Evolutionary conservation across 768 basidiomycete species (phyloP).

Genomic region (Xerocomellus intermedius): DNA sequence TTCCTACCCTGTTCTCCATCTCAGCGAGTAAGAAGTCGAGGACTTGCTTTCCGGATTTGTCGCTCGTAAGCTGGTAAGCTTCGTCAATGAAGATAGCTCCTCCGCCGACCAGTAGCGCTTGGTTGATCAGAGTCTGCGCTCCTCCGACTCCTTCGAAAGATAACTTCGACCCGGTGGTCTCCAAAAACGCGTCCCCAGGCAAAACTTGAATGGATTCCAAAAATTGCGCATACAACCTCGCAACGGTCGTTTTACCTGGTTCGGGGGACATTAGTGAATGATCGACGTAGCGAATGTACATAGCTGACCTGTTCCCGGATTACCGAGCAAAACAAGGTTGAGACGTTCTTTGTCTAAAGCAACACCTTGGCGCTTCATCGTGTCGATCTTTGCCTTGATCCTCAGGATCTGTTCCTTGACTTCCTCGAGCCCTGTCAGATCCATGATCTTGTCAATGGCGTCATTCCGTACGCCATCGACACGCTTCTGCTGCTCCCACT

Average conservation of each 20-base stretch:
- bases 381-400: conserved; percentile 54
- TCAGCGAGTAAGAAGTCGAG: conserved; percentile 71
- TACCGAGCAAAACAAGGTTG: conserved; percentile 61
- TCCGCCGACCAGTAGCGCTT: conserved; percentile 50
- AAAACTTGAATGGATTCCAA: conserved; percentile 53
- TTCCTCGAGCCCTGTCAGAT: conserved; percentile 61
- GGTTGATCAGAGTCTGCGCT: conserved; percentile 36
- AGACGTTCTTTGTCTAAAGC: conserved; percentile 54
- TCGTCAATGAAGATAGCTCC: conserved; percentile 71
- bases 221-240: conserved; percentile 61
- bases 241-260: conserved; percentile 28
- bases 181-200: conserved; percentile 52
- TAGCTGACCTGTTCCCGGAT: conserved; percentile 73
- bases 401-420: conserved; percentile 57
- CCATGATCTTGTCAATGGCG: conserved; percentile 64
- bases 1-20: conserved; percentile 70
- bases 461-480: conserved; percentile 50
- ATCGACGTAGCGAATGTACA: conserved; percentile 37
- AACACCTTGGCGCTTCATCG: conserved; percentile 46
- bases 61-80: conserved; percentile 61
- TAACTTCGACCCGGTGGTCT: conserved; percentile 62
- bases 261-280: neutral
- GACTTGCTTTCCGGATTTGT: conserved; percentile 51
- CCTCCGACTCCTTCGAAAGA: conserved; percentile 53
- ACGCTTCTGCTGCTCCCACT: conserved; percentile 37